Evolutionary conservation across 805 yeast species (phyloP).

Genomic region (Zygosaccharomyces siamensis): DNA sequence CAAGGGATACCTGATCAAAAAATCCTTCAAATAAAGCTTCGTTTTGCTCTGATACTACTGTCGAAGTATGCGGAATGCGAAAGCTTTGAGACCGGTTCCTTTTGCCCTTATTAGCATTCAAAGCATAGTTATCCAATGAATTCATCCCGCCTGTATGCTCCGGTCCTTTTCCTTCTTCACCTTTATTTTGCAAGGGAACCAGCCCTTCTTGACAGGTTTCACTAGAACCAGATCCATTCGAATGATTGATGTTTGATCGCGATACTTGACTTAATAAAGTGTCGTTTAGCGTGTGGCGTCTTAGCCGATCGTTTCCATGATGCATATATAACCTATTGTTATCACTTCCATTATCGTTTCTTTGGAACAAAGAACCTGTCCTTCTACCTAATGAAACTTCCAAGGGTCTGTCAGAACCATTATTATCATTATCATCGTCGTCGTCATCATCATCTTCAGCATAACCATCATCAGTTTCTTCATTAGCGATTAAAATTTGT

Average conservation of each 20-base stretch:
- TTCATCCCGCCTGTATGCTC: background rate
- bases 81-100: constrained; percentile 2
- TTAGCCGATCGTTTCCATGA: background rate
- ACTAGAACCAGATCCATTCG: background rate
- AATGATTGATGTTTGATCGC: background rate
- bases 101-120: background rate
- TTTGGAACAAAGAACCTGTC: constrained; percentile 21
- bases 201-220: constrained; percentile 1
- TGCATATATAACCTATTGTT: background rate
- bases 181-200: background rate
- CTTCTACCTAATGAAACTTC: constrained; percentile 27
- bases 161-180: background rate
- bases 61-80: background rate
- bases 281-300: constrained; percentile 10
- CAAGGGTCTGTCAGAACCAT: constrained; percentile 20
- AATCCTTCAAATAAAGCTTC: background rate
- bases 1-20: background rate
- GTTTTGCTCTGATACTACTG: background rate
- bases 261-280: constrained; percentile 4
- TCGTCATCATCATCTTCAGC: constrained; percentile 33
- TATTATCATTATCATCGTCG: constrained; percentile 22
- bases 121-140: constrained; percentile 2
- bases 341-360: constrained; percentile 3
- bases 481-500: constrained; percentile 14
- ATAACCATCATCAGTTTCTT: constrained; percentile 30